These are phyloP conservation scores for Aristolochia fimbriata DNA, from an alignment of 164 flowering plant genomes.

Conservation along the genomic window DNA sequence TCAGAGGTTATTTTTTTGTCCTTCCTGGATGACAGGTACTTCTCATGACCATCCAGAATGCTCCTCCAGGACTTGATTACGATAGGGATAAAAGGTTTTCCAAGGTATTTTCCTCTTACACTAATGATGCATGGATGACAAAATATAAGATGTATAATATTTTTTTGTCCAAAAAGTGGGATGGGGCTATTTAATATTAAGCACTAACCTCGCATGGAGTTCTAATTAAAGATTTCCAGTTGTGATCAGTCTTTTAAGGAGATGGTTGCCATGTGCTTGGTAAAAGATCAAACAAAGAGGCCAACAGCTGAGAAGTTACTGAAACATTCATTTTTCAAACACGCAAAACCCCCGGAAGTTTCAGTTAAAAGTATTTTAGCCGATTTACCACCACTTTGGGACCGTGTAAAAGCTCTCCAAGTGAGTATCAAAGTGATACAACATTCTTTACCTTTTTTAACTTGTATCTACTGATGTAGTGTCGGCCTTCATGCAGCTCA, in stretches of 20 bases:
- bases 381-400: slow-evolving; percentile 91
- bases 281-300: slow-evolving; percentile 97
- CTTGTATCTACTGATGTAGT: slow-evolving; percentile 3
- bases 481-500: slow-evolving; percentile 39
- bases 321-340: slow-evolving; percentile 86
- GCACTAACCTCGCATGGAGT: slow-evolving; percentile 7
- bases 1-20: too few species aligned
- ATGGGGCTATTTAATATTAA: too few species aligned
- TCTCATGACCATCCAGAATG: slow-evolving; percentile 41
- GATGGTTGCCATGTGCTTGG: slow-evolving; percentile 99
- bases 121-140: neutral
- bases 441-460: slow-evolving; percentile 1
- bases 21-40: slow-evolving; percentile 22
- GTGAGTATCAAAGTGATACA: slow-evolving; percentile 23
- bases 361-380: slow-evolving; percentile 65
- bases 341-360: slow-evolving; percentile 81
- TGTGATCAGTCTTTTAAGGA: slow-evolving; percentile 95
- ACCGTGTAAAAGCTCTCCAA: slow-evolving; percentile 92
- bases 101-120: slow-evolving; percentile 44
- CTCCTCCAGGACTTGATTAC: slow-evolving; percentile 76
- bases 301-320: slow-evolving; percentile 90
- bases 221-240: slow-evolving; percentile 55
- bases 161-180: too few species aligned
- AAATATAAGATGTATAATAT: too few species aligned
- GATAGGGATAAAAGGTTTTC: slow-evolving; percentile 95